A percentile compares a stretch with the other conserved stretches of the same genome.
Conservation (phyloP, 2,329 filamentous ascomycete genomes). For the Beauveria sp. region DNA sequence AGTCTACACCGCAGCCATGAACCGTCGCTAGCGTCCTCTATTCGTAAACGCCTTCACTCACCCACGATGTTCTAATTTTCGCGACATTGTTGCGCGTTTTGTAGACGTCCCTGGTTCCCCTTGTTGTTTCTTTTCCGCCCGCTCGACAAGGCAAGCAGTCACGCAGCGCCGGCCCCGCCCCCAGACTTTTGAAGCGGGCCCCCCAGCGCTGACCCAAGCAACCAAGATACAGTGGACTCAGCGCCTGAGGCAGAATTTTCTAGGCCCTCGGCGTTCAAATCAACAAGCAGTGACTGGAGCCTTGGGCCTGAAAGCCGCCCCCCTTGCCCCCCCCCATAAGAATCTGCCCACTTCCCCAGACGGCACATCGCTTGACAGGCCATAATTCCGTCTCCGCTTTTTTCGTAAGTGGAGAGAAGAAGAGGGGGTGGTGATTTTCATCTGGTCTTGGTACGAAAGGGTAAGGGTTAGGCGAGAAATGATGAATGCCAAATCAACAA, state of each 20-base stretch:
- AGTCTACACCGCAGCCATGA: background rate
- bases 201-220: background rate
- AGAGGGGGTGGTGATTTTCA: background rate
- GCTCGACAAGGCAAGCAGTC: background rate
- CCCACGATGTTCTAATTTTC: background rate
- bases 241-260: too few relatives aligned
- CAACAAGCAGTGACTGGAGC: background rate
- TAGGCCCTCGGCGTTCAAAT: background rate
- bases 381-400: background rate
- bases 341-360: slow-evolving; percentile 7
- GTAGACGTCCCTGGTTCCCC: too few relatives aligned
- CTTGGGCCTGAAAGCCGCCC: too few relatives aligned
- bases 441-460: background rate
- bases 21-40: background rate
- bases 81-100: background rate
- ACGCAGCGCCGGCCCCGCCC: background rate
- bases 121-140: background rate
- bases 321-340: background rate
- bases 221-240: background rate
- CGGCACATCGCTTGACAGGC: slow-evolving; percentile 3
- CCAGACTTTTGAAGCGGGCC: background rate
- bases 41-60: background rate
- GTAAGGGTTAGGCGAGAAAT: background rate
- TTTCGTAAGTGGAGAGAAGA: background rate
- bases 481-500: background rate